Evolutionary conservation across 495 filamentous ascomycete genomes (phyloP).

Genomic region (Thozetella sp.): DNA sequence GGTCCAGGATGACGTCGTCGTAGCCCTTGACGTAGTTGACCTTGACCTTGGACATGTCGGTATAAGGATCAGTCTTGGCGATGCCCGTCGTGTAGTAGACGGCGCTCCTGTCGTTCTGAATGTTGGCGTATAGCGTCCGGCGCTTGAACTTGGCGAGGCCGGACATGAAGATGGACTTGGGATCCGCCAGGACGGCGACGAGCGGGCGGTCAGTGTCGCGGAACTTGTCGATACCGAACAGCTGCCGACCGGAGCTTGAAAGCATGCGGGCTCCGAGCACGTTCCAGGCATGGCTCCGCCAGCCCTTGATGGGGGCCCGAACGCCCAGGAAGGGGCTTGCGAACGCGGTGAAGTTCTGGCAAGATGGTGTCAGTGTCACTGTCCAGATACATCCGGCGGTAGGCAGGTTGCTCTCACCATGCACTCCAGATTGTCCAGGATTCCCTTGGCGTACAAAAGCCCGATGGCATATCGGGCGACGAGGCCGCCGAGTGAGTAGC

Average conservation of each 20-base stretch:
- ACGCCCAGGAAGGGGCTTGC: conserved; percentile 89
- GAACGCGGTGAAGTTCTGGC: conserved; percentile 88
- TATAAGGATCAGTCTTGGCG: conserved; percentile 73
- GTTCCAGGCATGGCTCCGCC: conserved; percentile 74
- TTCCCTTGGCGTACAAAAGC: conserved; percentile 76
- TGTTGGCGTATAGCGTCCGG: conserved; percentile 78
- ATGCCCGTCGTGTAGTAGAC: conserved; percentile 83
- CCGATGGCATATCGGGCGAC: conserved; percentile 88
- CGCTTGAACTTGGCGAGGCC: conserved; percentile 75
- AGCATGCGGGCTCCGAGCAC: conserved; percentile 74
- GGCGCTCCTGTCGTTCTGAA: conserved; percentile 79
- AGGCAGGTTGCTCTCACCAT: conserved; percentile 48
- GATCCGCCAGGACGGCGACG: conserved; percentile 80
- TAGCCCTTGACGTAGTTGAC: conserved; percentile 77
- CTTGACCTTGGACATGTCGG: conserved; percentile 61
- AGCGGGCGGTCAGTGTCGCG: conserved; percentile 78
- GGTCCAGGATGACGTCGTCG: conserved; percentile 75
- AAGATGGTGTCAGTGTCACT: conserved; percentile 14
- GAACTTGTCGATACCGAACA: conserved; percentile 87
- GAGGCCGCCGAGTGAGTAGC: conserved; percentile 88
- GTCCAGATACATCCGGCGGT: not conserved
- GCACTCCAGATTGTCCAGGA: conserved; percentile 76
- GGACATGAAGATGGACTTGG: conserved; percentile 81
- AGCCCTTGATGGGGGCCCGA: conserved; percentile 70
- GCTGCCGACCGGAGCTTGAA: conserved; percentile 79